A percentile compares a stretch with the other conserved stretches of the same genome.
phyloP scores from a whole-genome alignment of 805 yeast species.

The Schwanniomyces yamadae region DNA sequence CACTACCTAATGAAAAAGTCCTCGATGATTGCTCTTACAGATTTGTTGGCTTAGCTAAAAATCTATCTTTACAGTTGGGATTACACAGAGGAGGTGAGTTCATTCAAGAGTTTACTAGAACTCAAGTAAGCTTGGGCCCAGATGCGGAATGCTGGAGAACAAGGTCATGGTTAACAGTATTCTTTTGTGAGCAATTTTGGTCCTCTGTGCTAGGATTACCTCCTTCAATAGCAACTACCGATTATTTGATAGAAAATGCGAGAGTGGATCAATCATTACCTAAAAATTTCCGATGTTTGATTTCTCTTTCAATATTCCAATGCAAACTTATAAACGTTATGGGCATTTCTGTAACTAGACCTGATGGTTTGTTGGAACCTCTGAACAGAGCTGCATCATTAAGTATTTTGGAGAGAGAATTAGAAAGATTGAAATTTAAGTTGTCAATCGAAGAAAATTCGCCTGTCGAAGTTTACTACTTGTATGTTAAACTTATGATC shows the following conservation, averaged over 20 bases:
- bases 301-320: slow-evolving; percentile 77
- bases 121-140: slow-evolving; percentile 78
- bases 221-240: slow-evolving; percentile 75
- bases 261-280: slow-evolving; percentile 67
- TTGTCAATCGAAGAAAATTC: slow-evolving; percentile 63
- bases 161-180: slow-evolving; percentile 86
- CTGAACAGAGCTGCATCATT: slow-evolving; percentile 77
- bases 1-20: slow-evolving; percentile 87
- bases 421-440: slow-evolving; percentile 67
- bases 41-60: slow-evolving; percentile 83
- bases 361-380: slow-evolving; percentile 88
- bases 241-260: slow-evolving; percentile 77
- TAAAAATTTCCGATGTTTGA: slow-evolving; percentile 64
- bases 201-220: slow-evolving; percentile 85
- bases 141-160: slow-evolving; percentile 95
- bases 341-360: slow-evolving; percentile 82
- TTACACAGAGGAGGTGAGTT: slow-evolving; percentile 85
- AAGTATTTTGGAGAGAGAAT: slow-evolving; percentile 73
- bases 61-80: slow-evolving; percentile 81
- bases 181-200: slow-evolving; percentile 88
- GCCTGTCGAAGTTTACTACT: slow-evolving; percentile 71
- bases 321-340: slow-evolving; percentile 78
- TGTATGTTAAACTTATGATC: slow-evolving; percentile 76
- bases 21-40: slow-evolving; percentile 89
- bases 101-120: slow-evolving; percentile 84